phyloP scores from a whole-genome alignment of 306 rosid genomes.

The Pachyrhizus erosus region DNA sequence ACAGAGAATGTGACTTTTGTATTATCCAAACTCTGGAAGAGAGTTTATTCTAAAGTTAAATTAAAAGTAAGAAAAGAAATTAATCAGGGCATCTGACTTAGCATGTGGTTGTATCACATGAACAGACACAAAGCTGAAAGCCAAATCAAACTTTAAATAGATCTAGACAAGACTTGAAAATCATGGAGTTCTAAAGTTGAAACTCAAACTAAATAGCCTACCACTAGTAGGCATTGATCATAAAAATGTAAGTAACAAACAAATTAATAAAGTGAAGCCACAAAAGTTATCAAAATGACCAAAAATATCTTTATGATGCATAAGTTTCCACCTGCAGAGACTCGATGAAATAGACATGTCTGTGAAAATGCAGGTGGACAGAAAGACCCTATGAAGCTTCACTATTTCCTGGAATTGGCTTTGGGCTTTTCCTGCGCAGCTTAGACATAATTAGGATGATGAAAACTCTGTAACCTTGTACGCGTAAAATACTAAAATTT shows the following conservation, averaged over 20 bases:
- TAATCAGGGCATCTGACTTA: not conserved
- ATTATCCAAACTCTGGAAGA: not conserved
- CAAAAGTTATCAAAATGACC: not conserved
- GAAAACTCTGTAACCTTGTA: no score
- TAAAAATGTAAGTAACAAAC: not conserved
- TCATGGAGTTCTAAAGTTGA: not conserved
- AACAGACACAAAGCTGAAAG: constrained; percentile 6
- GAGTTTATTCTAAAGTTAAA: not conserved
- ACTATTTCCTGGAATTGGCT: no score
- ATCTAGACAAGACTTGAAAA: not conserved
- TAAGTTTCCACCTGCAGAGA: no score
- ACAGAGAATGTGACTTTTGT: not conserved
- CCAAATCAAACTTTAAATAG: not conserved
- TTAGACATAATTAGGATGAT: not conserved
- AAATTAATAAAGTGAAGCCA: not conserved
- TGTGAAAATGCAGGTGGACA: no score
- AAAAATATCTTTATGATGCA: not conserved
- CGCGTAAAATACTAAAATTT: no score
- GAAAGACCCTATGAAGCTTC: no score
- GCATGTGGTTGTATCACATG: not conserved
- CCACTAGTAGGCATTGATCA: not conserved
- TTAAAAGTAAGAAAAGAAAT: not conserved
- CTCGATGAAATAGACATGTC: no score
- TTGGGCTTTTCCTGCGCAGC: no score
- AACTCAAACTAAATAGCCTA: not conserved